Base-by-base conservation (phyloP, 257 asterid genomes). In the Nicotiana tomentosiformis region DNA sequence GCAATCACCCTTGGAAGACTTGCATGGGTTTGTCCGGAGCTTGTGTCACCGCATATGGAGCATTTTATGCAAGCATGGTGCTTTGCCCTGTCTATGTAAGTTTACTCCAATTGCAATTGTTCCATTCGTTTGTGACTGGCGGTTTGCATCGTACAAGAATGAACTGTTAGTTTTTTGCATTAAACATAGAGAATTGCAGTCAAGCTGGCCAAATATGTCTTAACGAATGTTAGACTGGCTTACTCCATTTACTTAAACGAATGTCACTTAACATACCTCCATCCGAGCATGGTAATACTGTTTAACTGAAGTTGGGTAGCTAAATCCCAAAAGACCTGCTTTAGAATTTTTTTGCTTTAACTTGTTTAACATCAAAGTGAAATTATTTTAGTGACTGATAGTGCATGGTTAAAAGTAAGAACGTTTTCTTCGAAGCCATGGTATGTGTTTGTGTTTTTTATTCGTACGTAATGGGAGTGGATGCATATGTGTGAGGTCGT, bases 41-140 rank as follows among this genome's bases (percentile, higher is more conserved):
- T 93, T 66, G 98, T 95, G 77, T 87, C 98, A 62, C 98, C 97
- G 12, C 98, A 92, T 86, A 90, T 95, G 98, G 98, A 92, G 90
- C 98, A 95, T 91, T 95, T 95, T 89, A 89, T 95, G 98, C 98
- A 92, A 88, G 77, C 93, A 18, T 95, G 98, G 98, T 95, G 98
- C 84, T 82, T 91, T 81, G 97, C 98, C 86, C 87, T 95, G 89
- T 92, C 97, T 83, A 89, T 89, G 98, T 95, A 90, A 91, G 98
- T 86, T 56, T 30, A 57, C 72, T 72, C 33, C 17, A 49, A 43
- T 29, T 65, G 77, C 51, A 30, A 64, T 70, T 62, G 20, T 51
- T 18, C 66, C 66, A 51, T 51, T 76, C 43, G 10, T 1, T 66
- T 55, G 79, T 26, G 29, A 51, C 80, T 76, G n/a, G 80, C 16